phyloP scores from a whole-genome alignment of 2,329 filamentous ascomycete genomes.

The Colletotrichum brevisporum region DNA sequence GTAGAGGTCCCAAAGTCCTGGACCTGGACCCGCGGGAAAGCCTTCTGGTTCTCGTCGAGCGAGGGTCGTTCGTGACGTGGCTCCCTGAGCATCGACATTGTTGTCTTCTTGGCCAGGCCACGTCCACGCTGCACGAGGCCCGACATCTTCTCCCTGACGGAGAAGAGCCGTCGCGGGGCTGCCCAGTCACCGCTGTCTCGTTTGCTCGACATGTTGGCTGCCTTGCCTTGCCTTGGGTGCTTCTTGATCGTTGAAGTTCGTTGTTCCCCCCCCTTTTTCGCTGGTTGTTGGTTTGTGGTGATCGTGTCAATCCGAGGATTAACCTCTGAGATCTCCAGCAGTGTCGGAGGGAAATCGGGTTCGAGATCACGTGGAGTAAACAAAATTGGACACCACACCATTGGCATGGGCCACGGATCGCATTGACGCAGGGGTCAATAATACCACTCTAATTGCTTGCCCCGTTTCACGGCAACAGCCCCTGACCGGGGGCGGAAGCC shows the following conservation, averaged over 20 bases:
- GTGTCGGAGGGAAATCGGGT: constrained; percentile 7
- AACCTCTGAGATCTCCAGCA: neutral
- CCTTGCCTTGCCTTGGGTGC: too few relatives aligned
- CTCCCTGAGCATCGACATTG: constrained; percentile 26
- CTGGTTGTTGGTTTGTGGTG: constrained; percentile 16
- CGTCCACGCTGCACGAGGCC: constrained; percentile 25
- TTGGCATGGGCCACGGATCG: constrained; percentile 13
- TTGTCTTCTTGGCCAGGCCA: constrained; percentile 36
- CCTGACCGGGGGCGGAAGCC: constrained; percentile 18
- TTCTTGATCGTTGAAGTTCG: too few relatives aligned
- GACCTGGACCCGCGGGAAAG: constrained; percentile 26
- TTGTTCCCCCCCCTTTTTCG: neutral
- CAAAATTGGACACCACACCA: constrained; percentile 32
- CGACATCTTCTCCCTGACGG: constrained; percentile 35
- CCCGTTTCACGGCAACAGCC: constrained; percentile 26
- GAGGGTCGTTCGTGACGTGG: constrained; percentile 19
- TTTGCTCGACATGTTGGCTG: constrained; percentile 32
- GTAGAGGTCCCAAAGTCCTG: constrained; percentile 30
- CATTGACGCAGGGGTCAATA: constrained; percentile 37
- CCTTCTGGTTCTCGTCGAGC: constrained; percentile 24
- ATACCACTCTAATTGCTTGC: constrained; percentile 16
- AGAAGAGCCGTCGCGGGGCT: constrained; percentile 24
- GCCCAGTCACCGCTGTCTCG: constrained; percentile 29
- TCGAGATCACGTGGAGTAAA: constrained; percentile 38
- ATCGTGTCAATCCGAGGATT: constrained; percentile 6